These are phyloP conservation scores for Crassisporium funariophilum DNA, from an alignment of 768 basidiomycete species.

Conservation along the genomic window DNA sequence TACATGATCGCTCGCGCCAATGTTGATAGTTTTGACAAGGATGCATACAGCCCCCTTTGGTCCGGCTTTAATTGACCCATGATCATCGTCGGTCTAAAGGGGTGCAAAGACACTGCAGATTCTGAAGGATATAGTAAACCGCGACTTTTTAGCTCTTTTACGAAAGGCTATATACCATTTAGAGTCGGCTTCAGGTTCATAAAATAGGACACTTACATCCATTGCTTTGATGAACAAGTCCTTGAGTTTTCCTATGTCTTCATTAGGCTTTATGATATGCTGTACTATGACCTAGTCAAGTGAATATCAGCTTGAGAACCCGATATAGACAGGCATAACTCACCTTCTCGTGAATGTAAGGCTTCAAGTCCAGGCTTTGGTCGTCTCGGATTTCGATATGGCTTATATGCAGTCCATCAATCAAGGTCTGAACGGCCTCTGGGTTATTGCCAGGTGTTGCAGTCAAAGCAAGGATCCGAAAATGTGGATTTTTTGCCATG, in stretches of 20 bases:
- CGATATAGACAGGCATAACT: neutral
- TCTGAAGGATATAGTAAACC: slow-evolving; percentile 45
- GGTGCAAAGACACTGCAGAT: slow-evolving; percentile 68
- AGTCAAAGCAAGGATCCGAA: slow-evolving; percentile 89
- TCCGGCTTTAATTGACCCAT: slow-evolving; percentile 37
- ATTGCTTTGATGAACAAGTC: slow-evolving; percentile 73
- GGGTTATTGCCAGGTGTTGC: slow-evolving; percentile 90
- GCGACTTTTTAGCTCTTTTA: slow-evolving; percentile 37
- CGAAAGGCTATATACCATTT: slow-evolving; percentile 25
- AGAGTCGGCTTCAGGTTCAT: neutral
- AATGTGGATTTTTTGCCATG: slow-evolving; percentile 94
- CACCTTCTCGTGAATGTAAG: slow-evolving; percentile 89
- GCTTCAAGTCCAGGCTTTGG: slow-evolving; percentile 80
- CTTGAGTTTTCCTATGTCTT: slow-evolving; percentile 64
- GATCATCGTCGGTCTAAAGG: slow-evolving; percentile 56
- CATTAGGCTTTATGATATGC: slow-evolving; percentile 75
- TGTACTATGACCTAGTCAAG: slow-evolving; percentile 65
- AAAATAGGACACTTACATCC: slow-evolving; percentile 50
- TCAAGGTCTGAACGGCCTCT: slow-evolving; percentile 84
- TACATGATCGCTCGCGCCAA: slow-evolving; percentile 88
- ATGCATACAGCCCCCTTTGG: slow-evolving; percentile 51
- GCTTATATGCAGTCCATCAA: slow-evolving; percentile 94
- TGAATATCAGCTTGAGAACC: slow-evolving; percentile 1
- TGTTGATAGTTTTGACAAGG: slow-evolving; percentile 52
- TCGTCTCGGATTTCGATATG: slow-evolving; percentile 95